These are phyloP conservation scores for Gliomastix tumulicola DNA, from an alignment of 2,329 filamentous ascomycete species.

Conservation along the genomic window DNA sequence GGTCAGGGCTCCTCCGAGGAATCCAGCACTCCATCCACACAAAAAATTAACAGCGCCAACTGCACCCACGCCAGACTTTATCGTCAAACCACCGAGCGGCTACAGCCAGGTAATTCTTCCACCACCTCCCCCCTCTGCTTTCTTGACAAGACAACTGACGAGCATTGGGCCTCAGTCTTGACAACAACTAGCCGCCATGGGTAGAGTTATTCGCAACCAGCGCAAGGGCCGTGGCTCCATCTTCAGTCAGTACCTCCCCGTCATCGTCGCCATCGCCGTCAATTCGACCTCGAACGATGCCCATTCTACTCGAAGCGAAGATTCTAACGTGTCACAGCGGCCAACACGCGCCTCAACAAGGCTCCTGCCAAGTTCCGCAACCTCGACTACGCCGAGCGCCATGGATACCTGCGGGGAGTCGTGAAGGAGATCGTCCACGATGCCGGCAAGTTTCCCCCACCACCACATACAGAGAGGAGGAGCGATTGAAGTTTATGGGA, in stretches of 20 bases:
- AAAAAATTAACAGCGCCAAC: slow-evolving; percentile 25
- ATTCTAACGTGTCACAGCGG: slow-evolving; percentile 39
- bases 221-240: slow-evolving; percentile 53
- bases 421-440: slow-evolving; percentile 99
- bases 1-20: slow-evolving; percentile 22
- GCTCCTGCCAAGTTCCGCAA: slow-evolving; percentile 77
- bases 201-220: slow-evolving; percentile 61
- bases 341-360: slow-evolving; percentile 91
- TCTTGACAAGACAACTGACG: slow-evolving; percentile 17
- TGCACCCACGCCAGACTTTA: slow-evolving; percentile 18
- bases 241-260: slow-evolving; percentile 39
- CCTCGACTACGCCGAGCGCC: slow-evolving; percentile 93
- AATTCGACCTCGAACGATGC: neutral
- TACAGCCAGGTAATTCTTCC: slow-evolving; percentile 27
- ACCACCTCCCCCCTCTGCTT: slow-evolving; percentile 11
- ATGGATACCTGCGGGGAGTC: slow-evolving; percentile 95
- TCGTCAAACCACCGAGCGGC: slow-evolving; percentile 32
- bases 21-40: slow-evolving; percentile 20
- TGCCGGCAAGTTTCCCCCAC: slow-evolving; percentile 50
- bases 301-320: slow-evolving; percentile 8
- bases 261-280: slow-evolving; percentile 6
- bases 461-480: no score
- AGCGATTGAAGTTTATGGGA: slow-evolving; percentile 5
- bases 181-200: slow-evolving; percentile 33
- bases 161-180: slow-evolving; percentile 15